Conservation (phyloP, 1,284 basidiomycete genomes). For the Puccinia polysora region DNA sequence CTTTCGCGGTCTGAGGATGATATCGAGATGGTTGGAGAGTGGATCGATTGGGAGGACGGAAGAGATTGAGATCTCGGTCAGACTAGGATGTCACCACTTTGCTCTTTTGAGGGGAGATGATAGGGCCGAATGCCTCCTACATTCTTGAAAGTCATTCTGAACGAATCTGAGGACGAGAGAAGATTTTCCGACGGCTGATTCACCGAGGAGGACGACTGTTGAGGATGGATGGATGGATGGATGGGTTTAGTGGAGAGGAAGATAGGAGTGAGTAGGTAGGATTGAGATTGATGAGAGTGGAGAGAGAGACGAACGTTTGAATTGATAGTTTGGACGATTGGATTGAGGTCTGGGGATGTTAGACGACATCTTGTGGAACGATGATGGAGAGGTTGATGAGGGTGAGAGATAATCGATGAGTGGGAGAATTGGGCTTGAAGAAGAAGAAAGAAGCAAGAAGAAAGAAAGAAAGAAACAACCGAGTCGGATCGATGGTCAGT, state of each 20-base stretch:
- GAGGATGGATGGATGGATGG: not conserved
- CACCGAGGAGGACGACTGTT: conserved; percentile 59
- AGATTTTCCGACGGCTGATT: conserved; percentile 96
- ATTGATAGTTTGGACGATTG: conserved; percentile 33
- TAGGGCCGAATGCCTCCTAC: conserved; percentile 62
- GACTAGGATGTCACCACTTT: conserved; percentile 4
- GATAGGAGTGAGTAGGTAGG: not conserved
- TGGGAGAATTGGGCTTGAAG: no score
- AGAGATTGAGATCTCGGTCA: no score
- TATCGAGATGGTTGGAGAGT: not conserved
- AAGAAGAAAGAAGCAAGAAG: no score
- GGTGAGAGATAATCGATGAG: no score
- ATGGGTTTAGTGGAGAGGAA: not conserved
- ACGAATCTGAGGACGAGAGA: conserved; percentile 92
- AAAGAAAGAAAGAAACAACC: no score
- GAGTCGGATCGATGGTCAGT: no score
- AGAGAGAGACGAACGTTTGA: conserved; percentile 28
- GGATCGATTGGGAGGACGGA: not conserved
- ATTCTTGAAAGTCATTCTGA: conserved; percentile 96
- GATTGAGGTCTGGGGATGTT: conserved; percentile 23
- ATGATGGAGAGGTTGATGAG: not conserved
- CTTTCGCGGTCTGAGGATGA: conserved; percentile 17
- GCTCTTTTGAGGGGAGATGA: not conserved
- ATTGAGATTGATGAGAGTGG: not conserved
- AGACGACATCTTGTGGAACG: no score